A percentile compares a stretch with the other conserved stretches of the same genome.
Conservation (phyloP, 2,329 filamentous ascomycete species). For the Sclerotinia trifoliorum region DNA sequence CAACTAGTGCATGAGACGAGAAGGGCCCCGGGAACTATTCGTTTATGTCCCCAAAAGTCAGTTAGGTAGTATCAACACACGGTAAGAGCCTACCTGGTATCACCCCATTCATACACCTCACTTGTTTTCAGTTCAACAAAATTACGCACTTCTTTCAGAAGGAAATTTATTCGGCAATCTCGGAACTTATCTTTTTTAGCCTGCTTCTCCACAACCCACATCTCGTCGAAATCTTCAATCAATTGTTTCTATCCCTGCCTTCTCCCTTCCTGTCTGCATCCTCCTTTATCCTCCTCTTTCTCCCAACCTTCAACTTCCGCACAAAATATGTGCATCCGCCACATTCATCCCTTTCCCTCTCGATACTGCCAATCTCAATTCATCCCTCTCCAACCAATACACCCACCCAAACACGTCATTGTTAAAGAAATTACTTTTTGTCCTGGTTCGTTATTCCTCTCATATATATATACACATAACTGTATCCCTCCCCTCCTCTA, state of each 20-base stretch:
- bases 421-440: neutral
- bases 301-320: too few relatives aligned
- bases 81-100: too few relatives aligned
- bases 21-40: too few relatives aligned
- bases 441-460: neutral
- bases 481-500: too few relatives aligned
- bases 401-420: neutral
- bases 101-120: too few relatives aligned
- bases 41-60: slow-evolving; percentile 44
- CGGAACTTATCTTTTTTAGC: neutral
- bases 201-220: neutral
- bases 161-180: slow-evolving; percentile 27
- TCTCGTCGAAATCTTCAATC: neutral
- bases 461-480: too few relatives aligned
- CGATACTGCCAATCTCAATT: neutral
- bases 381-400: neutral
- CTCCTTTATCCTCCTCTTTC: neutral
- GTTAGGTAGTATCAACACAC: too few relatives aligned
- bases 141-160: slow-evolving; percentile 43
- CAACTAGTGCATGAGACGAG: neutral
- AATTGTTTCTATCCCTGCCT: neutral
- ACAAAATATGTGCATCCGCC: slow-evolving; percentile 10
- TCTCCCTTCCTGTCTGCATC: neutral
- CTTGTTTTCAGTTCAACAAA: too few relatives aligned
- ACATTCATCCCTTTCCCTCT: neutral